These are phyloP conservation scores for Yamadazyma phyllophila DNA, from an alignment of 805 yeast genomes.

Conservation along the genomic window DNA sequence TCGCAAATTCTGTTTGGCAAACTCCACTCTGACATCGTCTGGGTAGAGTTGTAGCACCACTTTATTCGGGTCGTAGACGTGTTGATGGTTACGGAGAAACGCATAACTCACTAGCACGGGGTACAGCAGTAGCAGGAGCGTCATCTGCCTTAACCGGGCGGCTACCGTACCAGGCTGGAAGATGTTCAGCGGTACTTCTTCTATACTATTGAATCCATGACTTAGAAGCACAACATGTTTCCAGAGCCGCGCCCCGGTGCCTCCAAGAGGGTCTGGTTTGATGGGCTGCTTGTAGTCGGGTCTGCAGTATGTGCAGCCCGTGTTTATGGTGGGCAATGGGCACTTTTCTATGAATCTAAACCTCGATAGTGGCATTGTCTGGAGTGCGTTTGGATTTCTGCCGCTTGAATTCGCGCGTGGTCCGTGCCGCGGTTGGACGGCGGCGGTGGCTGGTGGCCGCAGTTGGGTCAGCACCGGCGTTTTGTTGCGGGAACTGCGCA, in stretches of 20 bases:
- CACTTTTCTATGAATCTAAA: constrained; percentile 31
- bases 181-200: constrained; percentile 48
- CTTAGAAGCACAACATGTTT: constrained; percentile 56
- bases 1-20: constrained; percentile 25
- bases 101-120: constrained; percentile 51
- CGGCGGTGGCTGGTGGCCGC: too few species aligned
- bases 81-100: constrained; percentile 21
- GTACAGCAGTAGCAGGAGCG: constrained; percentile 34
- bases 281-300: constrained; percentile 33
- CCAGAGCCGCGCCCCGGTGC: constrained; percentile 51
- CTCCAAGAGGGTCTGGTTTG: constrained; percentile 18
- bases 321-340: constrained; percentile 51
- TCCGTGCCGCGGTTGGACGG: too few species aligned
- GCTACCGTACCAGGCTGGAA: constrained; percentile 42
- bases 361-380: constrained; percentile 2
- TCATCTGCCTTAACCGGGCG: constrained; percentile 17
- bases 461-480: too few species aligned
- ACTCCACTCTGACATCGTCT: constrained; percentile 44
- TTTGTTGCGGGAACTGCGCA: too few species aligned
- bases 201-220: constrained; percentile 35
- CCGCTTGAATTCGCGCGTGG: too few species aligned
- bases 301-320: constrained; percentile 61
- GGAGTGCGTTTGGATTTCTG: too few species aligned
- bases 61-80: not conserved
- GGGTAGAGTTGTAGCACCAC: constrained; percentile 52